phyloP scores from a whole-genome alignment of 768 basidiomycete species.

The Psilocybe sp. region DNA sequence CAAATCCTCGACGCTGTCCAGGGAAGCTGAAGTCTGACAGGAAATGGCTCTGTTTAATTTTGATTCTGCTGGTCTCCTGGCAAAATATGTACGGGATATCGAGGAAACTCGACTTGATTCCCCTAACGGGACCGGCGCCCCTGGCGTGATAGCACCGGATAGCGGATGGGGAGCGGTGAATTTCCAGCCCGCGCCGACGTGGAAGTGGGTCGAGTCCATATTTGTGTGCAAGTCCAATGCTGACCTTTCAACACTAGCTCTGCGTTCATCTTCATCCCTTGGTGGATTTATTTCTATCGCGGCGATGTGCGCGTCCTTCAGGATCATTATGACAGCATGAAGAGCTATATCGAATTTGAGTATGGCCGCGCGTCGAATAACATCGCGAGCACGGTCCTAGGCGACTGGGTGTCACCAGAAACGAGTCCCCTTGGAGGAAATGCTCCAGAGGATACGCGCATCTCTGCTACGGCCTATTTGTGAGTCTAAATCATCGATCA shows the following conservation, averaged over 20 bases:
- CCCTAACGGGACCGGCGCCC: slow-evolving; percentile 20
- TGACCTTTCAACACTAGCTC: slow-evolving; percentile 12
- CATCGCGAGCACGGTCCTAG: slow-evolving; percentile 22
- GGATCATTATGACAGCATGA: slow-evolving; percentile 26
- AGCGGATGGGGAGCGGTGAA: slow-evolving; percentile 28
- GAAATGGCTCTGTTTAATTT: slow-evolving; percentile 28
- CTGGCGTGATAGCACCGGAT: slow-evolving; percentile 26
- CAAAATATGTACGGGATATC: slow-evolving; percentile 25
- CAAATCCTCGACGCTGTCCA: neutral
- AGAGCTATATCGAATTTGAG: slow-evolving; percentile 25
- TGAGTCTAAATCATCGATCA: slow-evolving; percentile 13
- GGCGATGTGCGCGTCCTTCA: slow-evolving; percentile 22
- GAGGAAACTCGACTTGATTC: slow-evolving; percentile 16
- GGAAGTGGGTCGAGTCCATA: slow-evolving; percentile 21
- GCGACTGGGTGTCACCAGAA: slow-evolving; percentile 45
- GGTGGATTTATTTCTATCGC: slow-evolving; percentile 26
- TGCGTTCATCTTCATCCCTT: slow-evolving; percentile 27
- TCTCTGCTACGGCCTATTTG: slow-evolving; percentile 28
- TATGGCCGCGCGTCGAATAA: slow-evolving; percentile 24
- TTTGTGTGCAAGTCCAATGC: neutral
- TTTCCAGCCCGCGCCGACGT: slow-evolving; percentile 22
- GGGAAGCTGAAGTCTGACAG: slow-evolving; percentile 3
- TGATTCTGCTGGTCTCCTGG: slow-evolving; percentile 22
- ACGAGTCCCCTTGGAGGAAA: slow-evolving; percentile 33
- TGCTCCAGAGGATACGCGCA: slow-evolving; percentile 24